A percentile compares a stretch with the other conserved stretches of the same genome.
phyloP scores from a whole-genome alignment of 2,329 filamentous ascomycete genomes.

The Aspergillus fischeri region DNA sequence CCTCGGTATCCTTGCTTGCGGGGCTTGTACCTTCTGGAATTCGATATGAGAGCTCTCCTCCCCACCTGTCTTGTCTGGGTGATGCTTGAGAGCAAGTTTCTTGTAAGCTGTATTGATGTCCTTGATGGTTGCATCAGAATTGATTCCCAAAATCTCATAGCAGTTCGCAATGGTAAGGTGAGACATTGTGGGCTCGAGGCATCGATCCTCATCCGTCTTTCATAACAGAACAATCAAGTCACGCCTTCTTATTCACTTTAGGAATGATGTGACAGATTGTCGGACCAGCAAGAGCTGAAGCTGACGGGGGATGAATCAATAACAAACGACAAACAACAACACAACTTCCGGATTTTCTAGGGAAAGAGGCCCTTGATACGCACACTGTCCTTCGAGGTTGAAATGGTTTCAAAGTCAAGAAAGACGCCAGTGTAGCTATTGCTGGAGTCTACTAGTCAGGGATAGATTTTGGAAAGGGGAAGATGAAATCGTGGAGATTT shows the following conservation, averaged over 20 bases:
- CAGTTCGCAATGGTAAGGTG: slow-evolving; percentile 11
- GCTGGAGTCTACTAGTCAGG: neutral
- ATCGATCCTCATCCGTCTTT: neutral
- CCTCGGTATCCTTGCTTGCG: neutral
- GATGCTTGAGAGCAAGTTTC: slow-evolving; percentile 29
- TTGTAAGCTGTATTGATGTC: slow-evolving; percentile 35
- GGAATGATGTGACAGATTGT: neutral
- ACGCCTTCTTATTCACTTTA: neutral
- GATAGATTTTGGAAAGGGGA: neutral
- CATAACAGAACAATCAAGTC: neutral
- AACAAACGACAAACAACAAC: neutral
- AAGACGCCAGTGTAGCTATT: neutral
- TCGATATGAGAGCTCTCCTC: slow-evolving; percentile 5
- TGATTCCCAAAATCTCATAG: slow-evolving; percentile 28
- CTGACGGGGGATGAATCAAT: neutral
- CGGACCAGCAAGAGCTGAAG: slow-evolving; percentile 2
- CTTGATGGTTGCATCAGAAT: slow-evolving; percentile 19
- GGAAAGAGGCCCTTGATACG: neutral
- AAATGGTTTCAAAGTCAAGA: neutral
- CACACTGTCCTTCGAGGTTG: neutral
- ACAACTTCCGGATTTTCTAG: neutral
- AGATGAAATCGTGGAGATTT: neutral
- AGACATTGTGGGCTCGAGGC: slow-evolving; percentile 6
- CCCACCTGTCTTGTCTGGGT: slow-evolving; percentile 30
- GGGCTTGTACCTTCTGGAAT: slow-evolving; percentile 22